These are phyloP conservation scores for Kazachstania sp. DNA, from an alignment of 1,139 yeast genomes.

Conservation along the genomic window DNA sequence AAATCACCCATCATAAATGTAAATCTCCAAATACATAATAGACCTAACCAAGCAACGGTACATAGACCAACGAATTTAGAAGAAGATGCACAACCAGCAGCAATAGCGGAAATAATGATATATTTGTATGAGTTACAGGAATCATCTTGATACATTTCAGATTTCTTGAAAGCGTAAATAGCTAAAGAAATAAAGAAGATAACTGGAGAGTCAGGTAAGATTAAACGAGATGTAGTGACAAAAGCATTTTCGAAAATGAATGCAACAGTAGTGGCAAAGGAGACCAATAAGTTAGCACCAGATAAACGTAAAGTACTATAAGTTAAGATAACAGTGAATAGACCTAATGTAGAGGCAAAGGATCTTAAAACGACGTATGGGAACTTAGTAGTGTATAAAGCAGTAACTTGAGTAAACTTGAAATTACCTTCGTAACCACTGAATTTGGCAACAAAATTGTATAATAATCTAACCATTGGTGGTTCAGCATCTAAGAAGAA, in stretches of 20 bases:
- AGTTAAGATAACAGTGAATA: slow-evolving; percentile 64
- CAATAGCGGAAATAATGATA: slow-evolving; percentile 63
- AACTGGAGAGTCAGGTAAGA: slow-evolving; percentile 83
- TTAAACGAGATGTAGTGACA: slow-evolving; percentile 80
- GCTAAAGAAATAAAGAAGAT: slow-evolving; percentile 85
- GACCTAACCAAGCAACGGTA: slow-evolving; percentile 87
- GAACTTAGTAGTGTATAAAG: slow-evolving; percentile 43
- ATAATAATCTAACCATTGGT: slow-evolving; percentile 80
- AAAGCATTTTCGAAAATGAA: slow-evolving; percentile 77
- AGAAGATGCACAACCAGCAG: slow-evolving; percentile 77
- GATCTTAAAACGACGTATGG: slow-evolving; percentile 80
- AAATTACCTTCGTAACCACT: slow-evolving; percentile 75
- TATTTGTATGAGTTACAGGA: slow-evolving; percentile 59
- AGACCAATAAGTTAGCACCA: slow-evolving; percentile 74
- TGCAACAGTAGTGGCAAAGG: slow-evolving; percentile 57
- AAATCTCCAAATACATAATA: slow-evolving; percentile 60
- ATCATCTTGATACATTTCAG: slow-evolving; percentile 70
- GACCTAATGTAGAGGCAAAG: slow-evolving; percentile 75
- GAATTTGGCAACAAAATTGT: slow-evolving; percentile 60
- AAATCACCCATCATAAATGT: slow-evolving; percentile 90
- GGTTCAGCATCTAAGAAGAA: slow-evolving; percentile 92
- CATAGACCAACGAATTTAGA: slow-evolving; percentile 96
- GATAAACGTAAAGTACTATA: slow-evolving; percentile 78
- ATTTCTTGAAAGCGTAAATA: slow-evolving; percentile 67
- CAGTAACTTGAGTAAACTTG: slow-evolving; percentile 62